phyloP scores from a whole-genome alignment of 2,329 filamentous ascomycete genomes.

The Alternaria arborescens region DNA sequence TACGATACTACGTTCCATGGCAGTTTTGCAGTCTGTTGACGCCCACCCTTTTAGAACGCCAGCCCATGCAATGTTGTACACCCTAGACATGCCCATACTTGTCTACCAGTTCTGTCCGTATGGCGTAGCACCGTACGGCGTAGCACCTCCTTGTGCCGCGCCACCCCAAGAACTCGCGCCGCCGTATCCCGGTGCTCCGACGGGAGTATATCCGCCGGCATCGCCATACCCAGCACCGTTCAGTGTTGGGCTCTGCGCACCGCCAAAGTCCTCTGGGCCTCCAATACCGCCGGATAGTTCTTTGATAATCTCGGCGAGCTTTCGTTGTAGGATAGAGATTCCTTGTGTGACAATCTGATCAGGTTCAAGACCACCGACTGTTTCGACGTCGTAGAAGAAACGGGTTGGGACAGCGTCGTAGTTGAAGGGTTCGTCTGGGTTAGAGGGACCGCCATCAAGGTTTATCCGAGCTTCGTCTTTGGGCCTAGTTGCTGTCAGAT shows the following conservation, averaged over 20 bases:
- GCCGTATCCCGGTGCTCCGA: constrained; percentile 59
- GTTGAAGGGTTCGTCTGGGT: constrained; percentile 87
- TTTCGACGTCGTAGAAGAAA: constrained; percentile 96
- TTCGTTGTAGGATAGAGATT: constrained; percentile 87
- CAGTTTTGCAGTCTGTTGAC: constrained; percentile 11
- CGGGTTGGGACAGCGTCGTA: constrained; percentile 83
- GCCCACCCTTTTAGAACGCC: constrained; percentile 32
- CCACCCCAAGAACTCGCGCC: constrained; percentile 71
- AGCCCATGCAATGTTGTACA: constrained; percentile 40
- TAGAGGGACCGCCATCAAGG: constrained; percentile 75
- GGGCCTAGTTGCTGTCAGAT: constrained; percentile 65
- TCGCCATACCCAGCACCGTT: constrained; percentile 63
- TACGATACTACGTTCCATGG: background rate
- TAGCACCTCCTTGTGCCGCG: constrained; percentile 52
- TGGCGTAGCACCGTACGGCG: constrained; percentile 68
- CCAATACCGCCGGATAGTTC: constrained; percentile 67
- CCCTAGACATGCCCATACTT: background rate
- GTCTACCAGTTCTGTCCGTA: constrained; percentile 58
- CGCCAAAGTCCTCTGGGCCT: constrained; percentile 64
- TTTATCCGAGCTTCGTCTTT: constrained; percentile 81
- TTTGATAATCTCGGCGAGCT: constrained; percentile 81
- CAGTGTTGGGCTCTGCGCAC: constrained; percentile 70
- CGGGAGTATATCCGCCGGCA: constrained; percentile 68
- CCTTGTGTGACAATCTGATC: constrained; percentile 89
- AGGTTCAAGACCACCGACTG: constrained; percentile 85